Evolutionary conservation across 1,139 yeast genomes (phyloP), one percentile per base, ranked within the genome.

Genomic region (Petasospora fabianii): DNA sequence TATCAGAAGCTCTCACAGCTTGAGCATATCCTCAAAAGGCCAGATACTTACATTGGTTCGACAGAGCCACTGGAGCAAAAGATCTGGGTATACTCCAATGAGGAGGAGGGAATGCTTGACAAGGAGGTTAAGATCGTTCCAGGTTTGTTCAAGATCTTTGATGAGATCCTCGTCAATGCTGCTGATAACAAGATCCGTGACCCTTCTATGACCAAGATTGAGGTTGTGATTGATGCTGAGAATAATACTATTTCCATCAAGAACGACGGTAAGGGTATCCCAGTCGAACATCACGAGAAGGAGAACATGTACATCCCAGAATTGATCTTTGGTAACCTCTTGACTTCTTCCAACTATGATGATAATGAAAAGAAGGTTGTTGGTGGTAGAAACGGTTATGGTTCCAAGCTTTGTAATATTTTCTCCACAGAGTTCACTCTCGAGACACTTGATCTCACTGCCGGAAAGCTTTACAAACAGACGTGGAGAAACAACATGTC

Each of bases 341-440:
- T 94, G 53, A 94, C 98, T 0, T 90, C 97, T 3, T 86, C 96
- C 24, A 94, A 94, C 62, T 94, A 94, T 61, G 96, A 94, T 59
- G 98, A 94, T 59, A 79, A 92, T 49, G 84, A 92, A 57, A 86
- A 85, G 65, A 94, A 94, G 61, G 97, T 94, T 20, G 87, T 96
- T 2, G 99, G 98, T 68, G 99, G 99, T 63, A 79, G 99, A 70
- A 94, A 94, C 60, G 98, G 98, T 50, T 94, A 79, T 60, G 99
- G 99, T 64, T 98, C 99, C 35, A 94, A 94, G 60, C 69, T 94
- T 61, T 86, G 95, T 73, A 84, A 94, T 65, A 85, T 94, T 53
- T 87, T 87, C 59, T 88, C 97, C 17, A 84, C 90, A 3, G 84
- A 85, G 55, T 94, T 94, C 58, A 75, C 71, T 14, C 73, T 94